Conservation (phyloP, 768 basidiomycete genomes). For the Russula lepida region DNA sequence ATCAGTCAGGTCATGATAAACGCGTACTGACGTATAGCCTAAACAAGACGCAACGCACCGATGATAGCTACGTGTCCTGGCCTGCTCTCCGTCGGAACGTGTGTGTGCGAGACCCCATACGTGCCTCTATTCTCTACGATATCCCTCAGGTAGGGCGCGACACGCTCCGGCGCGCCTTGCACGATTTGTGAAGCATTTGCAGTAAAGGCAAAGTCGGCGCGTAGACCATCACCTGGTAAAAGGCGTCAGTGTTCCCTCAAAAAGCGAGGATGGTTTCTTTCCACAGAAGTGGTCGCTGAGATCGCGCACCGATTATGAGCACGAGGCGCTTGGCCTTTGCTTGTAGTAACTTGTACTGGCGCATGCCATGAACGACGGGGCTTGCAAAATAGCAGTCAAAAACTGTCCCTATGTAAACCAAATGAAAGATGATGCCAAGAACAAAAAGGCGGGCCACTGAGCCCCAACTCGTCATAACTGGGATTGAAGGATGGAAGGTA, state of each 20-base stretch:
- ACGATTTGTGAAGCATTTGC: slow-evolving; percentile 50
- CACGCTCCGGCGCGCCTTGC: slow-evolving; percentile 43
- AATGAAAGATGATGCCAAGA: slow-evolving; percentile 67
- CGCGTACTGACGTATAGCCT: neutral
- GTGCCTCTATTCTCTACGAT: slow-evolving; percentile 61
- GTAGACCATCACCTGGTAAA: slow-evolving; percentile 63
- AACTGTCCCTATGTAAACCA: slow-evolving; percentile 59
- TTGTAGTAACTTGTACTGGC: slow-evolving; percentile 37
- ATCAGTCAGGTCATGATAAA: neutral
- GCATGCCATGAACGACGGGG: slow-evolving; percentile 75
- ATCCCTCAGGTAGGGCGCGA: slow-evolving; percentile 67
- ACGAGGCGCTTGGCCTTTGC: slow-evolving; percentile 66
- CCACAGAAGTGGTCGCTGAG: neutral
- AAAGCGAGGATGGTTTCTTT: neutral
- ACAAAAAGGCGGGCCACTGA: slow-evolving; percentile 36
- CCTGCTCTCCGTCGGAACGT: slow-evolving; percentile 80
- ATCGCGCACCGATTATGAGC: slow-evolving; percentile 62
- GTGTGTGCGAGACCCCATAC: slow-evolving; percentile 79
- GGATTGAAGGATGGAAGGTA: neutral
- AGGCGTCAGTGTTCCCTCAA: neutral
- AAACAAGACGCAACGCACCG: slow-evolving; percentile 34
- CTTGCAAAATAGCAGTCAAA: slow-evolving; percentile 89
- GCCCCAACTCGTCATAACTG: slow-evolving; percentile 11
- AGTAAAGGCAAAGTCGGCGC: slow-evolving; percentile 71
- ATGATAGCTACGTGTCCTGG: slow-evolving; percentile 88